Evolutionary conservation across 2,329 filamentous ascomycete genomes (phyloP).

Genomic region (Neofusicoccum ribis): DNA sequence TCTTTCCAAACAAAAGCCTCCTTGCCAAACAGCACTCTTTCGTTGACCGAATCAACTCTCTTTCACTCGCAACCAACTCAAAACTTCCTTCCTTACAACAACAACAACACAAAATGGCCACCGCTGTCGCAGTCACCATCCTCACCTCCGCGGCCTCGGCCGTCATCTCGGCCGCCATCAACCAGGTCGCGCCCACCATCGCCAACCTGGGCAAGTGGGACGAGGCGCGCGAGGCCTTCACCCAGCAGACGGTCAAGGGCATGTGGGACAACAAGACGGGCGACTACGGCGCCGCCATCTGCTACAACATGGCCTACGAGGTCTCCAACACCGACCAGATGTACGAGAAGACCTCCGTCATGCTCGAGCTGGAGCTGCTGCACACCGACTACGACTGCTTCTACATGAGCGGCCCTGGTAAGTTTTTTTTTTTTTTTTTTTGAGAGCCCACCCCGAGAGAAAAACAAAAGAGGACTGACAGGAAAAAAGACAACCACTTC

Average conservation of each 20-base stretch:
- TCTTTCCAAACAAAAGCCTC: background rate
- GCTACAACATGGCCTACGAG: conserved; percentile 20
- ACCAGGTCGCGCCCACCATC: conserved; percentile 13
- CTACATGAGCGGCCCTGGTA: conserved; percentile 16
- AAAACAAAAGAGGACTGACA: background rate
- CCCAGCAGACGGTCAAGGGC: conserved; percentile 10
- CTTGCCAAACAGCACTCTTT: background rate
- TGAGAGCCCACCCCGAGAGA: no score
- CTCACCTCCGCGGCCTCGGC: conserved; percentile 9
- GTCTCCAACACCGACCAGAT: conserved; percentile 15
- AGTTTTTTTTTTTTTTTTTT: background rate
- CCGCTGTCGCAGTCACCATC: conserved; percentile 18
- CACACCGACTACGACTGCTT: conserved; percentile 20
- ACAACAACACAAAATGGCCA: conserved; percentile 10
- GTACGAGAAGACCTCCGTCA: conserved; percentile 15
- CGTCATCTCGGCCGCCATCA: conserved; percentile 15
- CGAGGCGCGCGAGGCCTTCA: conserved; percentile 14
- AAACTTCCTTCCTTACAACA: background rate
- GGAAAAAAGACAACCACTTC: conserved; percentile 15
- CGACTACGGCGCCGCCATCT: conserved; percentile 17
- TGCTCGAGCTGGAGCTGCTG: conserved; percentile 1
- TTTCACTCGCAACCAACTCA: background rate
- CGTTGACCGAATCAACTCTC: background rate
- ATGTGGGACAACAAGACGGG: conserved; percentile 6
- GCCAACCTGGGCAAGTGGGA: conserved; percentile 16